These are phyloP conservation scores for Microthlaspi erraticum DNA, from an alignment of 345 rosid species.

Conservation along the genomic window DNA sequence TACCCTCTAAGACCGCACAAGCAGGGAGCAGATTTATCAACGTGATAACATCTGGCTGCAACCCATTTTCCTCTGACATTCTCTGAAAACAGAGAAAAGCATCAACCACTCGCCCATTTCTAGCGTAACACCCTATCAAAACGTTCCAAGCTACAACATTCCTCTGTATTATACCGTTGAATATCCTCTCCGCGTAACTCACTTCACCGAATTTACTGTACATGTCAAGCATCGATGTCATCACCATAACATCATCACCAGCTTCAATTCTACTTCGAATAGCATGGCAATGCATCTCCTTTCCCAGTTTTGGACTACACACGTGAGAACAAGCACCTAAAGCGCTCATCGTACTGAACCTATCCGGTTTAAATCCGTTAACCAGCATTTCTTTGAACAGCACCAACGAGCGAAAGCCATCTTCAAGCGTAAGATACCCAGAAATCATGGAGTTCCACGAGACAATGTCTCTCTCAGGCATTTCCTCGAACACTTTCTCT, in stretches of 20 bases:
- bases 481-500: conserved; percentile 66
- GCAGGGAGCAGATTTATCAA: conserved; percentile 72
- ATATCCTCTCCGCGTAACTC: conserved; percentile 65
- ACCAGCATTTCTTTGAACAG: conserved; percentile 57
- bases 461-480: conserved; percentile 69
- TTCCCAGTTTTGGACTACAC: conserved; percentile 51
- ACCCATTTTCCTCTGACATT: conserved; percentile 51
- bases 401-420: conserved; percentile 51
- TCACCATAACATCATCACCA: conserved; percentile 58
- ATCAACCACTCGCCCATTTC: conserved; percentile 43
- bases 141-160: conserved; percentile 74
- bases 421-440: conserved; percentile 63
- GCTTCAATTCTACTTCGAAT: conserved; percentile 54
- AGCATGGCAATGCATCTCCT: conserved; percentile 74
- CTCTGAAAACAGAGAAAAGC: conserved; percentile 59
- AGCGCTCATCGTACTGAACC: conserved; percentile 58
- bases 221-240: conserved; percentile 71
- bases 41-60: conserved; percentile 66
- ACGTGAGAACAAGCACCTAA: conserved; percentile 60
- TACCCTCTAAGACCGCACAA: conserved; percentile 58
- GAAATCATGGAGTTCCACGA: conserved; percentile 85
- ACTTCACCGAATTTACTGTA: conserved; percentile 63
- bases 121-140: conserved; percentile 68
- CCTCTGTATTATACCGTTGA: conserved; percentile 48
- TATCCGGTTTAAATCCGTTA: conserved; percentile 54